A percentile compares a stretch with the other conserved stretches of the same genome.
Conservation (phyloP, 2,329 filamentous ascomycete genomes). For the Ustilaginoidea virens region DNA sequence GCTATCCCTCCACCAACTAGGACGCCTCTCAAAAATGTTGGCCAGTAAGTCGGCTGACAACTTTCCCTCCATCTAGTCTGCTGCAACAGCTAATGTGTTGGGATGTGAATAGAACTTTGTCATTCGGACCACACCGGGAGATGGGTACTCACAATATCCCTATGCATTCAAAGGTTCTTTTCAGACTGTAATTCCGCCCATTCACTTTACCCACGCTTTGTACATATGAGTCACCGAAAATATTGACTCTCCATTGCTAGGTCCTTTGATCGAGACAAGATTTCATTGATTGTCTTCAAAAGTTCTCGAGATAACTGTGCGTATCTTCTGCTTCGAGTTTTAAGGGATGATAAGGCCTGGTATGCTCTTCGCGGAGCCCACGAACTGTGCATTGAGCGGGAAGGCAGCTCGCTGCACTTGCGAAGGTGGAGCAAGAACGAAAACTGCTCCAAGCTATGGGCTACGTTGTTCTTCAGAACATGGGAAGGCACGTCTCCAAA, state of each 20-base stretch:
- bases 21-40: conserved; percentile 26
- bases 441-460: conserved; percentile 34
- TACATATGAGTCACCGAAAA: no score
- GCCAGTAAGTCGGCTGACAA: conserved; percentile 17
- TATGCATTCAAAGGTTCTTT: conserved; percentile 33
- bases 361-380: conserved; percentile 37
- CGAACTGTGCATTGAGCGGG: conserved; percentile 36
- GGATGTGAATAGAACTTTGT: conserved; percentile 28
- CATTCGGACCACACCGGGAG: conserved; percentile 28
- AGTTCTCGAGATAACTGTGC: conserved; percentile 26
- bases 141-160: conserved; percentile 29
- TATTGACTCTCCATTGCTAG: conserved; percentile 20
- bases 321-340: conserved; percentile 30
- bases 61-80: no score
- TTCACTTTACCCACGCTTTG: neutral
- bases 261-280: conserved; percentile 36
- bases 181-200: conserved; percentile 29
- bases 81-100: no score
- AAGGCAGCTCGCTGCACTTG: conserved; percentile 32
- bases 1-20: conserved; percentile 34
- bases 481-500: conserved; percentile 36
- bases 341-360: conserved; percentile 23
- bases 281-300: conserved; percentile 38
- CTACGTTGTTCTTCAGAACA: conserved; percentile 37
- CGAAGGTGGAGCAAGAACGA: conserved; percentile 33